Evolutionary conservation across 78 protist species (phyloP).

Genomic region (Chrysochromulina parva): DNA sequence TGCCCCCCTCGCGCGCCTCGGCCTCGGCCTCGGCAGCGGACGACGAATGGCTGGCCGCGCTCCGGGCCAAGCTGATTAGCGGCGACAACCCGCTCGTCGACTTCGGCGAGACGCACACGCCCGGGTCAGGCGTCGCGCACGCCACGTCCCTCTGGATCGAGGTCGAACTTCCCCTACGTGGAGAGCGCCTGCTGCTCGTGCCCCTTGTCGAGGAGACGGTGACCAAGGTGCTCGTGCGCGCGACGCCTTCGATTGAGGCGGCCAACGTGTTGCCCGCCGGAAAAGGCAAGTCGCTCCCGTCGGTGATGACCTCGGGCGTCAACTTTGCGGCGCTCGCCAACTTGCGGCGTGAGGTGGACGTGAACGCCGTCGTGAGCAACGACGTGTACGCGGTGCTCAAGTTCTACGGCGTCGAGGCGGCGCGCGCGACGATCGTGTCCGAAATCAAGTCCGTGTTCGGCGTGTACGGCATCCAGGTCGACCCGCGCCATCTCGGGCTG

Average conservation of each 20-base stretch:
- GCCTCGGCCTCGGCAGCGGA: no score
- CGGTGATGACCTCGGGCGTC: conserved; percentile 74
- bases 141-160: not conserved
- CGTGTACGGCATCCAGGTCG: conserved; percentile 96
- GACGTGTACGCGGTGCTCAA: not conserved
- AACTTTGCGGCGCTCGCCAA: conserved; percentile 65
- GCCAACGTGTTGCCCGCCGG: not conserved
- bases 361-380: not conserved
- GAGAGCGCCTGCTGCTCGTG: not conserved
- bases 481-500: conserved; percentile 88
- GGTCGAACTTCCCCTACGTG: not conserved
- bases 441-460: conserved; percentile 88
- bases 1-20: no score
- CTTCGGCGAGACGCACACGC: no score
- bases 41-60: no score
- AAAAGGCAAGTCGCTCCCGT: not conserved
- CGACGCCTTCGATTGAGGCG: not conserved
- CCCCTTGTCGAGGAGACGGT: conserved; percentile 23
- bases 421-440: conserved; percentile 71
- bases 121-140: no score
- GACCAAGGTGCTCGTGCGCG: not conserved
- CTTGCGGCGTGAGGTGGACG: not conserved
- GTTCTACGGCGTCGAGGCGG: conserved; percentile 80
- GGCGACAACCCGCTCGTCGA: no score
- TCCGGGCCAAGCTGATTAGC: no score